Conservation (phyloP, 2,329 filamentous ascomycete species). For the Aspergillus sp. region DNA sequence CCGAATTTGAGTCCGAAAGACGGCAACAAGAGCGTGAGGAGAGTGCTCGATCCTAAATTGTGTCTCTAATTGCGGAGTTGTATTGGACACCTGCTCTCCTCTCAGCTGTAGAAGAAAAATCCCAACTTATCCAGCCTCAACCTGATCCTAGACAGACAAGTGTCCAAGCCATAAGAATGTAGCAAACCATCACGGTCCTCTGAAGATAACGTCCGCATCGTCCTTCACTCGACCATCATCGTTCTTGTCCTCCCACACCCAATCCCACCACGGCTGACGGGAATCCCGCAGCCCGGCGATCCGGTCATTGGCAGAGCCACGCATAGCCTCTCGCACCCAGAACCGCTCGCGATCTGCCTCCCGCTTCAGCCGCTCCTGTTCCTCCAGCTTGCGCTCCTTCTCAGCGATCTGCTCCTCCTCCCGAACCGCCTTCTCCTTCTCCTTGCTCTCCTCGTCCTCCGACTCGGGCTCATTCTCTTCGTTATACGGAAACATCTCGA, state of each 20-base stretch:
- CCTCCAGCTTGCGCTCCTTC: conserved; percentile 12
- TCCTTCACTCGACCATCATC: conserved; percentile 3
- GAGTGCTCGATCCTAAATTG: not conserved
- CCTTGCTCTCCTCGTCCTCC: conserved; percentile 7
- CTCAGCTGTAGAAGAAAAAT: not conserved
- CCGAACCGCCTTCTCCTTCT: conserved; percentile 1
- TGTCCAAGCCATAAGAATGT: too few species aligned
- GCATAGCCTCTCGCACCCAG: conserved; percentile 13
- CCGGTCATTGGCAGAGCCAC: conserved; percentile 6
- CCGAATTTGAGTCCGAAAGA: conserved; percentile 37
- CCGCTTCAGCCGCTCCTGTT: conserved; percentile 5
- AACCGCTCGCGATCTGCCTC: conserved; percentile 11
- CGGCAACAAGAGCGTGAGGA: conserved; percentile 18
- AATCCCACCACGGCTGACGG: conserved; percentile 22
- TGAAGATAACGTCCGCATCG: conserved; percentile 6
- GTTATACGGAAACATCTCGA: conserved; percentile 18
- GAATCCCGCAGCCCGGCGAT: conserved; percentile 14
- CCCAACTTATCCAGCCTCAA: not conserved
- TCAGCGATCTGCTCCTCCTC: conserved; percentile 12
- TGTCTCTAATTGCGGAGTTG: not conserved
- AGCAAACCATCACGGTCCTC: not conserved
- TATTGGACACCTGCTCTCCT: not conserved
- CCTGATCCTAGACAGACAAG: not conserved
- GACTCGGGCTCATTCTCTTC: conserved; percentile 7
- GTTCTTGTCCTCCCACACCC: conserved; percentile 20